Evolutionary conservation across 345 rosid species (phyloP), one percentile per base, ranked within the genome.

Genomic region (Isatis tinctoria): DNA sequence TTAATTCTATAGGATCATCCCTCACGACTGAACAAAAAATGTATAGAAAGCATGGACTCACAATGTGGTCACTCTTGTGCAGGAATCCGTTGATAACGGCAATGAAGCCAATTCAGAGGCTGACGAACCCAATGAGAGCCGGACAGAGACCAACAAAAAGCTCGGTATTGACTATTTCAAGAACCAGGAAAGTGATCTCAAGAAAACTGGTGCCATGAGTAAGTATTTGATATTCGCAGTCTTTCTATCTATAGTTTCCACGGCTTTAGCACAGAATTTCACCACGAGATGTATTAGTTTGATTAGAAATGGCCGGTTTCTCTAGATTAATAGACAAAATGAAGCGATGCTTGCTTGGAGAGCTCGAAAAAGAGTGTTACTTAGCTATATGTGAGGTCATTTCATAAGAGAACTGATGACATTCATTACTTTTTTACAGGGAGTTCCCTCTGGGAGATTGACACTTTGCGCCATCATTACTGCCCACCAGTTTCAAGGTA

Each of bases 401-500:
- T 33, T 61, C 16, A 2, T 56, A 12, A 36, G 27, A 35, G 27
- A 35, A 36, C 4, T 56, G 36, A 27, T 64, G 28, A 39, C 64
- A 56, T 28, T 63, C 20, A 9, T 37, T 20, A 56, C 54, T 66
- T 67, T 43, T 67, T 66, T 5, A 73, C 90, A 95, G 99, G 82
- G 74, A 95, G 97, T 78, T 95, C 99, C 8, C 89, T 95, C 3
- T 95, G 97, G 97, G 99, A 95, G 82, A 85, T 95, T 5, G 96
- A 95, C 67, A 74, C 84, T 24, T 87, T 95, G 47, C 90, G 90
- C 13, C 92, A 88, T 81, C 97, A 92, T 76, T 90, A 95, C 81
- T 95, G 97, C 64, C 97, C 97, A 7, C 90, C 97, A 10, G 97
- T 92, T 77, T 95, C 99, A 65, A 90, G 99, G 97, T 92, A 76